A percentile compares a stretch with the other conserved stretches of the same genome.
Evolutionary conservation across 495 filamentous ascomycete species (phyloP).

Genomic region (Lophium mytilinum): DNA sequence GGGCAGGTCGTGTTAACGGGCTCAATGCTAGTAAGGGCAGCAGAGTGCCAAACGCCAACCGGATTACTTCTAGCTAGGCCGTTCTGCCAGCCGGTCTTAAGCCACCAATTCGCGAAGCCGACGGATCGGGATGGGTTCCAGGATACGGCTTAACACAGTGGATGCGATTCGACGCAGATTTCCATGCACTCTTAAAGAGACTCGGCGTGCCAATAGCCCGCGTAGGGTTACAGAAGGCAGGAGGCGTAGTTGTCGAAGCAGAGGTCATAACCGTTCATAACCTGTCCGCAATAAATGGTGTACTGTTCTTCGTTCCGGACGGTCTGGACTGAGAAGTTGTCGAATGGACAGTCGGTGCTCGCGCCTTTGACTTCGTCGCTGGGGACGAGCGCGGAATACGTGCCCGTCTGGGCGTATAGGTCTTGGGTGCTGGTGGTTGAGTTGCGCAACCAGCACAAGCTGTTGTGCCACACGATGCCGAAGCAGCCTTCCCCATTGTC

Average conservation of each 20-base stretch:
- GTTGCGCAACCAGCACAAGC: constrained; percentile 13
- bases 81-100: constrained; percentile 5
- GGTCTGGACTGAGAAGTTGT: constrained; percentile 9
- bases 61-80: not conserved
- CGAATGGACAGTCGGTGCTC: constrained; percentile 5
- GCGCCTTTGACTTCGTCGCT: not conserved
- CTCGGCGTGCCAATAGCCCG: constrained; percentile 13
- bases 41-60: constrained; percentile 2
- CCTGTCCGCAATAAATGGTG: constrained; percentile 10
- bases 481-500: constrained; percentile 10
- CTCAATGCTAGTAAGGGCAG: not conserved
- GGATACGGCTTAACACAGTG: constrained; percentile 7
- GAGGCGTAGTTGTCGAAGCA: constrained; percentile 7
- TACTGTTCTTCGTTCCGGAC: constrained; percentile 5
- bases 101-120: constrained; percentile 16
- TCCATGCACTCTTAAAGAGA: constrained; percentile 13
- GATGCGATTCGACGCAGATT: constrained; percentile 9
- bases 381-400: constrained; percentile 6
- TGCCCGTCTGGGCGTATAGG: not conserved
- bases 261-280: constrained; percentile 2
- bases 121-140: constrained; percentile 8
- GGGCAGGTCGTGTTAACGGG: constrained; percentile 12
- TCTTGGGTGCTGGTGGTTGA: not conserved
- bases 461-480: constrained; percentile 9
- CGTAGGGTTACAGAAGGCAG: not conserved